Evolutionary conservation across 2,329 filamentous ascomycete species (phyloP).

Genomic region (Paradendryphiella salina): DNA sequence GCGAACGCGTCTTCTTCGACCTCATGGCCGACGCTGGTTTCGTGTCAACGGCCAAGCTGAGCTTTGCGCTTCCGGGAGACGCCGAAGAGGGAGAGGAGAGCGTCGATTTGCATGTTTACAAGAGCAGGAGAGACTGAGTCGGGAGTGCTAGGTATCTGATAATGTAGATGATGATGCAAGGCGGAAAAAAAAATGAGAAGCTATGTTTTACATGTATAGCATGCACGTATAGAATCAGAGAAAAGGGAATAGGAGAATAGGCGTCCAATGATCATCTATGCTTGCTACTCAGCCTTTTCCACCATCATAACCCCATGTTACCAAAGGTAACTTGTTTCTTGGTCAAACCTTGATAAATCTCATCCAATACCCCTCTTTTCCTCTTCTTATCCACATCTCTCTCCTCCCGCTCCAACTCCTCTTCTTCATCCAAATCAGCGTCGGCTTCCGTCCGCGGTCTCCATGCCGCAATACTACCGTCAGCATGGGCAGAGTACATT

Average conservation of each 20-base stretch:
- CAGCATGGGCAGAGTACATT: conserved; percentile 80
- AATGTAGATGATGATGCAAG: no score
- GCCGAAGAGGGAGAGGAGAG: conserved; percentile 29
- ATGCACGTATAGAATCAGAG: no score
- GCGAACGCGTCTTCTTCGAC: conserved; percentile 68
- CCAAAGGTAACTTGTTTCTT: conserved; percentile 67
- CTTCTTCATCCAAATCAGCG: conserved; percentile 49
- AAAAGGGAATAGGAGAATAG: no score
- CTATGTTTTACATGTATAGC: no score
- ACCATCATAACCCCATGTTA: conserved; percentile 20
- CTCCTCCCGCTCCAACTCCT: conserved; percentile 43
- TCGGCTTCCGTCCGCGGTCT: conserved; percentile 61
- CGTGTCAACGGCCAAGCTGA: conserved; percentile 13
- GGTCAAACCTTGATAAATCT: conserved; percentile 78
- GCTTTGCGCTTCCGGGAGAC: conserved; percentile 36
- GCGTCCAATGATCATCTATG: no score
- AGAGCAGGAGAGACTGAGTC: not conserved
- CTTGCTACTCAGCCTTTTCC: no score
- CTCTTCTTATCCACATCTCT: conserved; percentile 53
- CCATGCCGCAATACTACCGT: conserved; percentile 84
- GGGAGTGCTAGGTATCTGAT: no score
- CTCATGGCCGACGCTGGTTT: conserved; percentile 49
- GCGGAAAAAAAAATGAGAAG: no score
- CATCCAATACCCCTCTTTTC: conserved; percentile 78
- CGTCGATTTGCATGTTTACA: conserved; percentile 32